Conservation (phyloP, 306 rosid genomes). For the Malus sylvestris region DNA sequence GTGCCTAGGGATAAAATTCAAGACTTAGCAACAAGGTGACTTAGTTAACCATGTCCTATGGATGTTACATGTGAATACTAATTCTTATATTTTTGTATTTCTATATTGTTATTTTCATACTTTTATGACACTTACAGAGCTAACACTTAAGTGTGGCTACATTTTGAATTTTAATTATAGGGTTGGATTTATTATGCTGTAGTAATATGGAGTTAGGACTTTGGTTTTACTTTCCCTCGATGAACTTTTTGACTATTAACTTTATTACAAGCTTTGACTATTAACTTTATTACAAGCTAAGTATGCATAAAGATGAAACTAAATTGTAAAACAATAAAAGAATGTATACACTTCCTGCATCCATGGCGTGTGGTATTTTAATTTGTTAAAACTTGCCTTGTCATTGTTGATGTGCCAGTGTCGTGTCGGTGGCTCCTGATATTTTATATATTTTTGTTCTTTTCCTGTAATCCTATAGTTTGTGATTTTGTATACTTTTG, state of each 20-base stretch:
- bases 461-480: background rate
- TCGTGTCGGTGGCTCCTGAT: background rate
- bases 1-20: background rate
- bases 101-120: background rate
- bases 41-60: background rate
- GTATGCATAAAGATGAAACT: background rate
- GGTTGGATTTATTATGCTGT: background rate
- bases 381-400: background rate
- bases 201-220: background rate
- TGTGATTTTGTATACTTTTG: background rate
- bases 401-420: background rate
- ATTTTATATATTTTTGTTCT: background rate
- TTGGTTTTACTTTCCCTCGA: background rate
- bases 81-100: background rate
- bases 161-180: background rate
- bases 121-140: background rate
- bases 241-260: background rate
- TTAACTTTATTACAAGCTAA: background rate
- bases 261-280: background rate
- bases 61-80: background rate
- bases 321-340: background rate
- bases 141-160: background rate
- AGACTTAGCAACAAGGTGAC: background rate
- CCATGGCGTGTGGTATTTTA: background rate
- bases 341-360: background rate